phyloP scores from a whole-genome alignment of 192 early-diverging fungal species.

The Thamnidium elegans region DNA sequence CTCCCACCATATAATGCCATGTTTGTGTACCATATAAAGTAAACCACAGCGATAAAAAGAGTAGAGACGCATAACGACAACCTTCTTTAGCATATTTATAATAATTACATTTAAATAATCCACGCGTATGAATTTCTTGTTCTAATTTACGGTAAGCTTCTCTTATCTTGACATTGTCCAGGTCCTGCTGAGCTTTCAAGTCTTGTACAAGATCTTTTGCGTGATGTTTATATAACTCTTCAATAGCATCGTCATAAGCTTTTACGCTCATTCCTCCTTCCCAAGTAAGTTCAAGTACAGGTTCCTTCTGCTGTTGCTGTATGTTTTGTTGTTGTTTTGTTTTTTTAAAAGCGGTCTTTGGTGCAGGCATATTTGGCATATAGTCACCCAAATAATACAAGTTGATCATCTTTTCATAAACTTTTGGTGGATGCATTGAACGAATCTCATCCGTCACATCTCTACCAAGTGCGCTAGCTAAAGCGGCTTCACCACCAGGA shows the following conservation, averaged over 20 bases:
- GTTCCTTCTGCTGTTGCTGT: neutral
- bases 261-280: slow-evolving; percentile 16
- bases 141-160: slow-evolving; percentile 63
- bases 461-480: slow-evolving; percentile 82
- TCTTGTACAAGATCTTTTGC: slow-evolving; percentile 3
- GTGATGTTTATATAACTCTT: slow-evolving; percentile 13
- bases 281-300: slow-evolving; percentile 11
- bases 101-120: slow-evolving; percentile 64
- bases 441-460: slow-evolving; percentile 91
- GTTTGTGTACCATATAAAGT: slow-evolving; percentile 45
- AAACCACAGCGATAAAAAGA: slow-evolving; percentile 45
- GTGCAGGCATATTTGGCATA: slow-evolving; percentile 6
- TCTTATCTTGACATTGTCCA: slow-evolving; percentile 17
- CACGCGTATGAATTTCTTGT: slow-evolving; percentile 52
- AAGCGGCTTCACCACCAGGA: slow-evolving; percentile 89
- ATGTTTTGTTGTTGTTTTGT: neutral
- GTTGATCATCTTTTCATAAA: slow-evolving; percentile 70
- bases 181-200: neutral
- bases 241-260: slow-evolving; percentile 26
- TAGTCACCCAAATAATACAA: slow-evolving; percentile 81
- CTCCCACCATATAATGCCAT: slow-evolving; percentile 53
- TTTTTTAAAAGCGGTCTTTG: neutral
- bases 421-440: slow-evolving; percentile 81
- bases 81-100: slow-evolving; percentile 51
- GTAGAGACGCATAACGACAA: slow-evolving; percentile 45